These are phyloP conservation scores for Silene latifolia DNA, from an alignment of 148 eudicot species.

Conservation along the genomic window DNA sequence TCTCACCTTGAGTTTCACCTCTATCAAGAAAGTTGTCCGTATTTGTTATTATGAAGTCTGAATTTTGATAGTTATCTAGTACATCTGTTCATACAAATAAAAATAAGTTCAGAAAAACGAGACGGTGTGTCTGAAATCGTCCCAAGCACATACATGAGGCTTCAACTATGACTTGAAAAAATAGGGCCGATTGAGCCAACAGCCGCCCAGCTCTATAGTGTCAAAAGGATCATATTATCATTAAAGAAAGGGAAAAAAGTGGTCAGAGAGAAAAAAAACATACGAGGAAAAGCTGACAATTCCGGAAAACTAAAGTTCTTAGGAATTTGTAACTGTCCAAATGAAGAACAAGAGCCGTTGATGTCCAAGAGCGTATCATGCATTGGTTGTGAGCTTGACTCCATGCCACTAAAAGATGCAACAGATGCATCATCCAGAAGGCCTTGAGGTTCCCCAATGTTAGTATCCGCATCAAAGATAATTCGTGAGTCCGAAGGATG, in stretches of 20 bases:
- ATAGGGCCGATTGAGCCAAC: not conserved
- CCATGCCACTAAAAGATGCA: conserved; percentile 51
- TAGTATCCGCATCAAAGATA: conserved; percentile 41
- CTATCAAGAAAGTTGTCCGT: conserved; percentile 44
- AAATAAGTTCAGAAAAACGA: conserved; percentile 9
- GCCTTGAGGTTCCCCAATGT: conserved; percentile 46
- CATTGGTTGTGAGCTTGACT: conserved; percentile 45
- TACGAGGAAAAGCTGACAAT: conserved; percentile 58
- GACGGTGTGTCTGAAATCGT: not conserved
- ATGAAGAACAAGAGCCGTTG: conserved; percentile 35
- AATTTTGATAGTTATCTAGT: conserved; percentile 50
- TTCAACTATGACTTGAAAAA: not conserved
- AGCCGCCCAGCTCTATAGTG: not conserved
- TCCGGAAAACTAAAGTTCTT: conserved; percentile 58
- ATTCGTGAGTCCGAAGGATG: conserved; percentile 39
- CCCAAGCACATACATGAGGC: not conserved
- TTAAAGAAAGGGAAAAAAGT: not conserved
- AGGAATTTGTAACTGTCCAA: conserved; percentile 58
- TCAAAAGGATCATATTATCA: not conserved
- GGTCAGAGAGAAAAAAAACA: not conserved
- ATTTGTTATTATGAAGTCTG: conserved; percentile 46
- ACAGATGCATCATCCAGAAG: conserved; percentile 46
- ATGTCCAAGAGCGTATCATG: conserved; percentile 47
- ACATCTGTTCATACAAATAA: conserved; percentile 36
- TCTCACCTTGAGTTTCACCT: conserved; percentile 61